Base-by-base conservation (phyloP, 306 rosid species). In the Dryas alaskensis region DNA sequence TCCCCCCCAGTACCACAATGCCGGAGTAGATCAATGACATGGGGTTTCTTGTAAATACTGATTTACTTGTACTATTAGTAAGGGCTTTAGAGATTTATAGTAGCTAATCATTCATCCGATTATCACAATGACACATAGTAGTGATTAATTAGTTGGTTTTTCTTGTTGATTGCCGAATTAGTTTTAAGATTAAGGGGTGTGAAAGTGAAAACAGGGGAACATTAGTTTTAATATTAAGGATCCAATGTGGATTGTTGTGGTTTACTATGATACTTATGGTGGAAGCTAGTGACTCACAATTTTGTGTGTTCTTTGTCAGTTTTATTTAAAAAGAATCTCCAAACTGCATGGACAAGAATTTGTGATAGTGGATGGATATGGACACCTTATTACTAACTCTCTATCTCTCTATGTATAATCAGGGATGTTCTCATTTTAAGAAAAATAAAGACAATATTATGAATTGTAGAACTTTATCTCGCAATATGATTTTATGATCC, bases 1-100 rank as follows among this genome's bases (percentile, higher is more conserved):
- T 7, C 12, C 67, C 67, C 31, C 61, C 78, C 37, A 69, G 6
- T 14, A 64, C 53, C 50, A 51, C 47, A 57, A 75, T 40, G 37
- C 64, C 73, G 4, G 67, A 57, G 72, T 7, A 42, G 60, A 75
- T 8, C 52, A 12, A 52, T 44, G 44, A 10, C 82, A 79, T 70
- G 37, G 73, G 27, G 12, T 43, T 73, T 61, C 16, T 46, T 25
- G 60, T 31, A 31, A 31, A 31, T 31, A 31, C 43, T 69, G 37
- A 57, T 3, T 5, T 8, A 19, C 5, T 19, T 19, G 40, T 19
- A 5, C n/a, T 48, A 25, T 6, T 13, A 16, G 64, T 50, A 12
- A 37, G 27, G 2, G 47, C 51, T 43, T 65, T 25, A 17, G n/a
- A 65, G 69, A 44, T 5, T 4, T 10, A 45, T 44, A 65, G 9